A percentile compares a stretch with the other conserved stretches of the same genome.
phyloP scores from a whole-genome alignment of 495 filamentous ascomycete genomes.

The Cryomyces minteri region DNA sequence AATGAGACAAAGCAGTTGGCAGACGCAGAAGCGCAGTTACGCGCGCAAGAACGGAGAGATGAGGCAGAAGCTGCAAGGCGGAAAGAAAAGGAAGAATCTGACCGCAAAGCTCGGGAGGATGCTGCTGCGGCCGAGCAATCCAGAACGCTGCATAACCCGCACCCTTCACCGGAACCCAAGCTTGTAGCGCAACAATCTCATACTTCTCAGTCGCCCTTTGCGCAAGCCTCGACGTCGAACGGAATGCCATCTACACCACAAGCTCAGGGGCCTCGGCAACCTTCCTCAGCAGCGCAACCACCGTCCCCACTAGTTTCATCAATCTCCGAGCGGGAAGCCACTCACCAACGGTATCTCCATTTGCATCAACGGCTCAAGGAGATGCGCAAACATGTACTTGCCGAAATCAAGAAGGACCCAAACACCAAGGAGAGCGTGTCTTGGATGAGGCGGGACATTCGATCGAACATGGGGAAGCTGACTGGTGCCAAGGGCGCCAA shows the following conservation, averaged over 20 bases:
- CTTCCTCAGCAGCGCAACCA: neutral
- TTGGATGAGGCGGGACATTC: slow-evolving; percentile 54
- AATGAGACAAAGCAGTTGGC: neutral
- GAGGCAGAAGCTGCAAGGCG: neutral
- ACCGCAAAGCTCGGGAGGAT: slow-evolving; percentile 9
- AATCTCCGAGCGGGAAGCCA: slow-evolving; percentile 20
- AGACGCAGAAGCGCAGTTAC: slow-evolving; percentile 5
- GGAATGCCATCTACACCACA: neutral
- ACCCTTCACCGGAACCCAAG: too few relatives aligned
- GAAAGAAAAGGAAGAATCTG: slow-evolving; percentile 7
- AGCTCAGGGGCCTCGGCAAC: neutral
- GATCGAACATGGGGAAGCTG: slow-evolving; percentile 55
- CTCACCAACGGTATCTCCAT: slow-evolving; percentile 42
- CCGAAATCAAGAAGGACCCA: slow-evolving; percentile 30
- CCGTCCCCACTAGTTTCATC: slow-evolving; percentile 1
- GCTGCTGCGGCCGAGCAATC: slow-evolving; percentile 10
- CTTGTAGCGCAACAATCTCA: neutral
- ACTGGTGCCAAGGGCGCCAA: slow-evolving; percentile 46
- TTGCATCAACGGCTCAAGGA: slow-evolving; percentile 59
- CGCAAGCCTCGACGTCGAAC: neutral
- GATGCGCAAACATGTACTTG: slow-evolving; percentile 36
- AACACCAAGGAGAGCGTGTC: slow-evolving; percentile 47
- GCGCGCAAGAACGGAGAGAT: slow-evolving; percentile 8
- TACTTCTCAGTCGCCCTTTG: neutral
- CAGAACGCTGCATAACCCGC: neutral